Evolutionary conservation across 2,329 filamentous ascomycete species (phyloP).

Genomic region (Lojkania enalia): DNA sequence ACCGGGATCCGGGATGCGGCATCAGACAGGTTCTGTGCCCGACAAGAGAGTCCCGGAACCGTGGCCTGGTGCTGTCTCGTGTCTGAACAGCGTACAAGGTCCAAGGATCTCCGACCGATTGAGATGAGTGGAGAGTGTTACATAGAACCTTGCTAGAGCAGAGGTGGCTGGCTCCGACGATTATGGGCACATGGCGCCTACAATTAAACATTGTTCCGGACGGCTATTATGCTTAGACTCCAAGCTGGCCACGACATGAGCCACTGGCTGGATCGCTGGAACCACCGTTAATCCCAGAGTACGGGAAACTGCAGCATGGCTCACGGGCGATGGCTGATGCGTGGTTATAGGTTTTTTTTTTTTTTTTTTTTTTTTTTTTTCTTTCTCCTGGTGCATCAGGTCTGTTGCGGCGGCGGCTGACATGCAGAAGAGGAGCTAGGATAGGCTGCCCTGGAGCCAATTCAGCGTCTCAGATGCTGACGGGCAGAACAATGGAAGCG

Average conservation of each 20-base stretch:
- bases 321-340: conserved; percentile 14
- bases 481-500: no score
- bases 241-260: conserved; percentile 33
- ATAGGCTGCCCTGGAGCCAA: background rate
- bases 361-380: no score
- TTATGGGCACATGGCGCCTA: conserved; percentile 8
- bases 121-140: conserved; percentile 12
- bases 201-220: conserved; percentile 20
- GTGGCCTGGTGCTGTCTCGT: conserved; percentile 1
- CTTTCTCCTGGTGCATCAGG: no score
- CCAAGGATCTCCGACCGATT: conserved; percentile 21
- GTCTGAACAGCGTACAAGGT: conserved; percentile 13
- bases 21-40: conserved; percentile 9
- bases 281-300: conserved; percentile 42
- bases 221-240: conserved; percentile 24
- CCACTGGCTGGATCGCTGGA: conserved; percentile 40
- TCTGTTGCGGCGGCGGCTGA: conserved; percentile 26
- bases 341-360: conserved; percentile 20
- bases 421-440: conserved; percentile 17
- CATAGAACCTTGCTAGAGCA: conserved; percentile 12
- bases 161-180: conserved; percentile 13
- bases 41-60: conserved; percentile 3
- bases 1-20: conserved; percentile 16
- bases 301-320: conserved; percentile 35
- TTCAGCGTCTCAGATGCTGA: no score